Evolutionary conservation across 1,284 basidiomycete species (phyloP).

Genomic region (Malassezia sp.): DNA sequence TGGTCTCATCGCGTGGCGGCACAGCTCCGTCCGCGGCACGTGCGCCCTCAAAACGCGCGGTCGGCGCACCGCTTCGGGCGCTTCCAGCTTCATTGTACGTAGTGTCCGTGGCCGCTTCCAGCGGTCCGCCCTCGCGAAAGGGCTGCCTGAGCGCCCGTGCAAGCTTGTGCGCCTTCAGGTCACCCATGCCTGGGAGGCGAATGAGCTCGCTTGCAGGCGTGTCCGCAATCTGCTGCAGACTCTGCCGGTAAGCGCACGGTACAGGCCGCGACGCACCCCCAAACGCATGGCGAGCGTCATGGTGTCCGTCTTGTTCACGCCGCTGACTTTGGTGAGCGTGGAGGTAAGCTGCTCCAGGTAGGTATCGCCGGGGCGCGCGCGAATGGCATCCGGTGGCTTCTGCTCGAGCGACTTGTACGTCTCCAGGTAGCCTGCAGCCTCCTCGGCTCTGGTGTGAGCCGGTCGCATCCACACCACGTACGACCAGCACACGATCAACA

Average conservation of each 20-base stretch:
- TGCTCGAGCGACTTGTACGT: constrained; percentile 88
- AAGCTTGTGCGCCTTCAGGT: constrained; percentile 70
- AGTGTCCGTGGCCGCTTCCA: too few species aligned
- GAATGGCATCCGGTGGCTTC: constrained; percentile 83
- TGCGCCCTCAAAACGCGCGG: background rate
- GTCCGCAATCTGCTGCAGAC: constrained; percentile 11
- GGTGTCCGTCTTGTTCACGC: constrained; percentile 95
- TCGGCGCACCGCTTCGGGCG: too few species aligned
- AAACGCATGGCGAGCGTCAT: constrained; percentile 83
- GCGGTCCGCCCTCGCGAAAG: too few species aligned
- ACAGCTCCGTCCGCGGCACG: background rate
- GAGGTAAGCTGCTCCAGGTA: constrained; percentile 69
- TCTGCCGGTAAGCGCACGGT: constrained; percentile 49
- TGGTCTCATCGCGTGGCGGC: background rate
- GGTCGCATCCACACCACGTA: constrained; percentile 48
- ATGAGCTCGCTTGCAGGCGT: constrained; percentile 59
- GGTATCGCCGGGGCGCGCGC: constrained; percentile 79
- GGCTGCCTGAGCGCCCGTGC: constrained; percentile 51
- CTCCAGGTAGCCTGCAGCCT: constrained; percentile 80
- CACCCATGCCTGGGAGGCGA: constrained; percentile 81
- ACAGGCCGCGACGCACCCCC: constrained; percentile 76
- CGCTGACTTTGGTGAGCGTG: constrained; percentile 77
- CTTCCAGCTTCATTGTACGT: too few species aligned
- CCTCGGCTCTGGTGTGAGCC: constrained; percentile 56
- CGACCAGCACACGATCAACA: constrained; percentile 85